phyloP scores from a whole-genome alignment of 805 yeast genomes.

The Jamesozyma rosinii region DNA sequence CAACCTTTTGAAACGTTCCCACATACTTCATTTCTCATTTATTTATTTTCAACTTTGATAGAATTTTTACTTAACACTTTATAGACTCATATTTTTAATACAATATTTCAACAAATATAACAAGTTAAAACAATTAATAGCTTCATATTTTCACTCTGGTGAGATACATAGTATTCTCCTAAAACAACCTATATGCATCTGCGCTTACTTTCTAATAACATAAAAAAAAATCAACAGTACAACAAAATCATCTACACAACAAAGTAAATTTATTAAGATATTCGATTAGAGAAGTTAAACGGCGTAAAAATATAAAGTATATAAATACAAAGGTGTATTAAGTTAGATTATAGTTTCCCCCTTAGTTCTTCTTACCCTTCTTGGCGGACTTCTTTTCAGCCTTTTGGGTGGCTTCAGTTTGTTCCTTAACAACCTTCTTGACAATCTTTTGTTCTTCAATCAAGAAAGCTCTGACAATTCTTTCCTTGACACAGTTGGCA shows the following conservation, averaged over 20 bases:
- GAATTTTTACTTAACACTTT: neutral
- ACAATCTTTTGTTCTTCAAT: slow-evolving; percentile 99
- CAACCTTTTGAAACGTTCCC: neutral
- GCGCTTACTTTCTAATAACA: too few species aligned
- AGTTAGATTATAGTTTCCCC: neutral
- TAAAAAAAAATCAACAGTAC: too few species aligned
- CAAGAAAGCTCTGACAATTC: slow-evolving; percentile 98
- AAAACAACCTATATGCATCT: too few species aligned
- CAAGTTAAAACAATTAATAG: too few species aligned
- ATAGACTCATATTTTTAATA: neutral
- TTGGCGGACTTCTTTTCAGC: slow-evolving; percentile 34
- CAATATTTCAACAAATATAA: too few species aligned
- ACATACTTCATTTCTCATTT: neutral
- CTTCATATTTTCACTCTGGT: too few species aligned
- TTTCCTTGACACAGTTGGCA: slow-evolving; percentile 97
- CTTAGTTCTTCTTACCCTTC: slow-evolving; percentile 19
- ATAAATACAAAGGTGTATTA: slow-evolving; percentile 2
- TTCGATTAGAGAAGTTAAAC: neutral
- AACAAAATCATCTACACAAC: too few species aligned
- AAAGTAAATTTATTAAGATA: neutral
- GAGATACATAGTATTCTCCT: too few species aligned
- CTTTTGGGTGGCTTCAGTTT: slow-evolving; percentile 78
- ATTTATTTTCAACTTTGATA: neutral
- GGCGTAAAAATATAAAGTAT: neutral
- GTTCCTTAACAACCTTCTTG: slow-evolving; percentile 96